Evolutionary conservation across 805 yeast species (phyloP).

Genomic region (Pichia occidentalis): DNA sequence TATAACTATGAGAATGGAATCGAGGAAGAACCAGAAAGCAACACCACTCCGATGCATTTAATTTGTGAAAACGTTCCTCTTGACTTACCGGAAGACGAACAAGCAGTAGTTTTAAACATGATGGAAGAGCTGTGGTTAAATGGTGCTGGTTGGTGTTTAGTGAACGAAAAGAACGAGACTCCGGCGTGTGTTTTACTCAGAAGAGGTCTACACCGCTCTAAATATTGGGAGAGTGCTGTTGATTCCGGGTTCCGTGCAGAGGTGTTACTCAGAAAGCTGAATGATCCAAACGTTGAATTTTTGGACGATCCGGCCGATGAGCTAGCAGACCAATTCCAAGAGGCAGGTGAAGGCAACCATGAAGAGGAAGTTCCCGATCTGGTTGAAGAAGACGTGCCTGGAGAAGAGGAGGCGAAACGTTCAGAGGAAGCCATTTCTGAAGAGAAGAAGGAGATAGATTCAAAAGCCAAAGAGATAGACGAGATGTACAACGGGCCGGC

Average conservation of each 20-base stretch:
- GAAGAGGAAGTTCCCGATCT: slow-evolving; percentile 16
- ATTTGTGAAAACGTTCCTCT: slow-evolving; percentile 47
- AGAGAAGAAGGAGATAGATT: background rate
- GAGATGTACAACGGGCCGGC: slow-evolving; percentile 46
- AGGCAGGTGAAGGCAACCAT: slow-evolving; percentile 12
- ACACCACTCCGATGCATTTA: slow-evolving; percentile 77
- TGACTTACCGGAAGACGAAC: slow-evolving; percentile 37
- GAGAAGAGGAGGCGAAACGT: slow-evolving; percentile 9
- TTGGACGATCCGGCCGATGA: too few species aligned
- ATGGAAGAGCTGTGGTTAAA: slow-evolving; percentile 63
- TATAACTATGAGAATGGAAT: slow-evolving; percentile 44
- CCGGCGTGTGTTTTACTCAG: slow-evolving; percentile 76
- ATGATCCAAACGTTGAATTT: slow-evolving; percentile 58
- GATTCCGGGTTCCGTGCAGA: slow-evolving; percentile 92
- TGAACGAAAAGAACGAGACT: slow-evolving; percentile 65
- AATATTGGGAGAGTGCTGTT: slow-evolving; percentile 47
- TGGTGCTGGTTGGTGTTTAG: slow-evolving; percentile 90
- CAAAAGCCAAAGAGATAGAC: slow-evolving; percentile 18
- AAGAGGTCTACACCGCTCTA: slow-evolving; percentile 35
- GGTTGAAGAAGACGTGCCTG: slow-evolving; percentile 10
- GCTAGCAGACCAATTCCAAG: too few species aligned
- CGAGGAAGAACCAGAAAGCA: slow-evolving; percentile 34
- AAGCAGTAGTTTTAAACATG: slow-evolving; percentile 43
- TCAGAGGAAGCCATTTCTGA: background rate
- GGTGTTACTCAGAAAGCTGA: slow-evolving; percentile 63